phyloP scores from a whole-genome alignment of 2,329 filamentous ascomycete genomes.

The Talaromyces atroroseus region DNA sequence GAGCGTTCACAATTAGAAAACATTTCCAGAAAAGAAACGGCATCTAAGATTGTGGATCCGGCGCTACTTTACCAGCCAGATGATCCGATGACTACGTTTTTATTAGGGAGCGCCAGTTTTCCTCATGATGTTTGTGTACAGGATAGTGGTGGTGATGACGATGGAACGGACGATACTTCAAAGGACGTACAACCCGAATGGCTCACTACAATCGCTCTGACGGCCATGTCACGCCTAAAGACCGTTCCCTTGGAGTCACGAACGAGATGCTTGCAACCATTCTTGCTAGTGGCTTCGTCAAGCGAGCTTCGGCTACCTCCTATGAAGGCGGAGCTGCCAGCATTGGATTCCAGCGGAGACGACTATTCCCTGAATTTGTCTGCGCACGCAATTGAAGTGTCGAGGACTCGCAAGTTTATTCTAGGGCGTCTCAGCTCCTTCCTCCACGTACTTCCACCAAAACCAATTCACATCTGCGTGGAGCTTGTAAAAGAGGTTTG shows the following conservation, averaged over 20 bases:
- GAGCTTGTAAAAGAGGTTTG: constrained; percentile 50
- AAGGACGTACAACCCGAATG: constrained; percentile 30
- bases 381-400: constrained; percentile 42
- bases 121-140: not conserved
- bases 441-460: constrained; percentile 46
- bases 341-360: not conserved
- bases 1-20: constrained; percentile 31
- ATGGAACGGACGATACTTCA: constrained; percentile 11
- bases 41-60: not conserved
- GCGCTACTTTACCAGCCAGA: not conserved
- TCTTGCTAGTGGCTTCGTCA: constrained; percentile 47
- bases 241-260: constrained; percentile 49
- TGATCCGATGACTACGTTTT: not conserved
- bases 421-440: constrained; percentile 45
- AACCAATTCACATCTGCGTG: constrained; percentile 47
- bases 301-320: constrained; percentile 47
- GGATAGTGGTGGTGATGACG: constrained; percentile 18
- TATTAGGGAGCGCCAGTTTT: not conserved
- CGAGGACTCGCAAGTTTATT: constrained; percentile 45
- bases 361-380: constrained; percentile 29
- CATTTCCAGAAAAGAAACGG: not conserved
- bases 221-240: constrained; percentile 46
- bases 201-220: constrained; percentile 48
- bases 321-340: constrained; percentile 20
- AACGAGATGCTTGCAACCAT: constrained; percentile 50